A percentile compares a stretch with the other conserved stretches of the same genome.
Conservation (phyloP, 257 asterid genomes). For the Lantana camara region DNA sequence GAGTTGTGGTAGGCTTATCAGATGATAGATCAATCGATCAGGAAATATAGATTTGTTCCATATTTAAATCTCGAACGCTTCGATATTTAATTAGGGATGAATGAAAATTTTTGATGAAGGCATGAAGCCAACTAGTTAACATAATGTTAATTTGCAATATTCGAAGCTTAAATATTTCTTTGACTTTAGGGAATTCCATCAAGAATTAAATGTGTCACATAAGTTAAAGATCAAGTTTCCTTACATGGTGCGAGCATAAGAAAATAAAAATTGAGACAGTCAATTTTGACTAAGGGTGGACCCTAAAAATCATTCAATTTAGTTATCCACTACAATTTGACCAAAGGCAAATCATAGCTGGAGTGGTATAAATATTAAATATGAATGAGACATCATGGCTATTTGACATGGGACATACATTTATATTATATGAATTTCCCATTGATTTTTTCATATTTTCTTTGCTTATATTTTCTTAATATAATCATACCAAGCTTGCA, state of each 20-base stretch:
- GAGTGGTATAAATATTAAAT: slow-evolving; percentile 26
- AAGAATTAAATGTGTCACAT: background rate
- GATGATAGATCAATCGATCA: no score
- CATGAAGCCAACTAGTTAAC: no score
- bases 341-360: slow-evolving; percentile 26
- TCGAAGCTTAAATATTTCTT: background rate
- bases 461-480: background rate
- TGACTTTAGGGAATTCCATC: slow-evolving; percentile 1
- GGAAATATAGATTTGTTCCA: no score
- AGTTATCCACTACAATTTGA: slow-evolving; percentile 24
- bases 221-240: background rate
- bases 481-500: background rate
- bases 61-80: no score
- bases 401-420: slow-evolving; percentile 24
- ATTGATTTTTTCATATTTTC: background rate
- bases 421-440: background rate
- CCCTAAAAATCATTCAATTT: slow-evolving; percentile 28
- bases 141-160: background rate
- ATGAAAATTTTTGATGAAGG: no score
- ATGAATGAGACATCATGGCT: slow-evolving; percentile 30
- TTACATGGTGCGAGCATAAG: background rate
- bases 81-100: no score
- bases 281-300: slow-evolving; percentile 34
- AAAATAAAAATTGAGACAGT: slow-evolving; percentile 1
- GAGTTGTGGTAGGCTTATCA: no score